Evolutionary conservation across 225 moss, liverwort and hornwort species (phyloP), one percentile per base, ranked within the genome.

Genomic region (Lunularia cruciata): DNA sequence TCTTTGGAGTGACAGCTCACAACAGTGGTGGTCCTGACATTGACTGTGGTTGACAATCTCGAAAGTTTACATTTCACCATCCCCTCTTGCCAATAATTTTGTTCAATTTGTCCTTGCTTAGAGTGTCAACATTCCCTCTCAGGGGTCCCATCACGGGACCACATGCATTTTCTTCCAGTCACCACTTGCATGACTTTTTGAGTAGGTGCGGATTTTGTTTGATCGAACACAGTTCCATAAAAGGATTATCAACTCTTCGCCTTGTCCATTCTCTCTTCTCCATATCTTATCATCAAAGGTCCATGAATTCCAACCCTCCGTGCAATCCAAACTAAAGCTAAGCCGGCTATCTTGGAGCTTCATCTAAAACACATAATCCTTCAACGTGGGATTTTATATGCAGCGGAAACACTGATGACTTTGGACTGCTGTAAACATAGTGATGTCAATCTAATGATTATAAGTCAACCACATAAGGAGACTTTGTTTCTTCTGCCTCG

Each of bases 161-260:
- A 52, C 52, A 52, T 26, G 23, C 52, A 12, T 25, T 52, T 25
- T 52, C 52, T 19, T 25, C 26, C 52, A 52, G 23, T 25, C 22
- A 16, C 52, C 52, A 52, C 52, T 52, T 52, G 52, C 52, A 25
- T 52, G 52, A 52, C 52, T 52, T 52, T 52, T 52, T 26, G 52
- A 52, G 43, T 25, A 23, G 52, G 19, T 52, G 5, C 26, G 52
- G 52, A 23, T 23, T 52, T 25, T 19, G 19, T 52, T 16, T 8
- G 19, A 16, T 23, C 26, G 52, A 19, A 52, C 19, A 5, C 22
- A 52, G 23, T 12, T 8, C 23, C 22, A 23, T 8, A 19, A 26
- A 52, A 52, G 22, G 52, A 25, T 52, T 52, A n/a, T 52, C 52
- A 25, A 52, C 52, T 52, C 8, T 26, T 25, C 1, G 22, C 12